phyloP scores from a whole-genome alignment of 2,329 filamentous ascomycete species.

The Fusarium sulawesiense region DNA sequence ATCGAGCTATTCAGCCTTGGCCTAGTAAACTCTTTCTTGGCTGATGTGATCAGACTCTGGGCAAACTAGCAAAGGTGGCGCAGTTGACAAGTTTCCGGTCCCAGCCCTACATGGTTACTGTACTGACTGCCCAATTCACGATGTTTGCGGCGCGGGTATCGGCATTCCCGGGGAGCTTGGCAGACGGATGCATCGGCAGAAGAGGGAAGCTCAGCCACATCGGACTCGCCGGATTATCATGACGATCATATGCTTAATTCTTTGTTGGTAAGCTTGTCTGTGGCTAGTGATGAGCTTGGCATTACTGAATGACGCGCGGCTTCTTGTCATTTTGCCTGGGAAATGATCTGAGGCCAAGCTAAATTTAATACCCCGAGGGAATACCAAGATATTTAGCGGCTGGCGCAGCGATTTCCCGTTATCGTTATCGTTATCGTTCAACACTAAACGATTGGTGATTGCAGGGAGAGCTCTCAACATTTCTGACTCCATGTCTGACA shows the following conservation, averaged over 20 bases:
- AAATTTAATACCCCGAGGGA: not conserved
- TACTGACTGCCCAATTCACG: not conserved
- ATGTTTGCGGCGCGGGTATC: constrained; percentile 19
- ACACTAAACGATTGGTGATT: not conserved
- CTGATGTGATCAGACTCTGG: constrained; percentile 37
- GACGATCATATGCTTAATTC: not conserved
- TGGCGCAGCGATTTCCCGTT: not conserved
- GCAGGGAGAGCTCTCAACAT: not conserved
- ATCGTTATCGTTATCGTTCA: not conserved
- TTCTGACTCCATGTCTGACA: not conserved
- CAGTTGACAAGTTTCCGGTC: constrained; percentile 4
- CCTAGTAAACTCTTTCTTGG: constrained; percentile 17
- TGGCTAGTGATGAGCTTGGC: constrained; percentile 34
- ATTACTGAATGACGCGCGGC: constrained; percentile 24
- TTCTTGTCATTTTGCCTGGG: not conserved
- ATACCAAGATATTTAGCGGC: not conserved
- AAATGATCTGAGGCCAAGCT: not conserved
- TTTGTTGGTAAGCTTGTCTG: constrained; percentile 3
- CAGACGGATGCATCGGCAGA: constrained; percentile 37
- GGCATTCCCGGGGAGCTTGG: constrained; percentile 32
- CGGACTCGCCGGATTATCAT: constrained; percentile 21
- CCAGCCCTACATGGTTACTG: not conserved
- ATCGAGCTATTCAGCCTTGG: constrained; percentile 20
- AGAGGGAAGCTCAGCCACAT: constrained; percentile 9
- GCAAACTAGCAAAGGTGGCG: constrained; percentile 30